phyloP scores from a whole-genome alignment of 805 yeast species.

The Candida endomychidarum region DNA sequence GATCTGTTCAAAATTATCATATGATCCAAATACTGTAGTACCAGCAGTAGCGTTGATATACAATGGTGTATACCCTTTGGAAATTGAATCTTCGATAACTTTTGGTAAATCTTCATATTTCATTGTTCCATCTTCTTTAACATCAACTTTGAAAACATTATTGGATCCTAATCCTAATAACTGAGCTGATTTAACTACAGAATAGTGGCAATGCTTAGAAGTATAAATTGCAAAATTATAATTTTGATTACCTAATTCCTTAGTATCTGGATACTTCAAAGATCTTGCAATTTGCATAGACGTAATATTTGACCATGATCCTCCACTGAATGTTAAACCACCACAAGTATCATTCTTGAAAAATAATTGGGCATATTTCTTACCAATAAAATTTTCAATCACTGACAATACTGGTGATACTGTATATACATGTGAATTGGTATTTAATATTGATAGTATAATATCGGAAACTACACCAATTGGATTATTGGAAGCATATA shows the following conservation, averaged over 20 bases:
- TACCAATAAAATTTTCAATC: slow-evolving; percentile 67
- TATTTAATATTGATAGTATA: slow-evolving; percentile 66
- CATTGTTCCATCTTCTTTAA: slow-evolving; percentile 58
- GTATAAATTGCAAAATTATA: slow-evolving; percentile 68
- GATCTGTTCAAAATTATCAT: slow-evolving; percentile 63
- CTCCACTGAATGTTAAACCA: slow-evolving; percentile 84
- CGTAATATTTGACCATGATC: slow-evolving; percentile 83
- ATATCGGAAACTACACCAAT: slow-evolving; percentile 77
- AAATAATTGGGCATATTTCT: slow-evolving; percentile 66
- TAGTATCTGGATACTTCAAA: slow-evolving; percentile 66
- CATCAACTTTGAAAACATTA: slow-evolving; percentile 62
- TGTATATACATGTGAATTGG: slow-evolving; percentile 82
- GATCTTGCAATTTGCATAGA: slow-evolving; percentile 74
- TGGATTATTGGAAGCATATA: slow-evolving; percentile 84
- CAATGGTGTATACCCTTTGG: slow-evolving; percentile 66
- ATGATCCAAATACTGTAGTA: slow-evolving; percentile 84
- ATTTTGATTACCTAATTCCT: slow-evolving; percentile 51
- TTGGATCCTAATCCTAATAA: slow-evolving; percentile 68
- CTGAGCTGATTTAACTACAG: slow-evolving; percentile 79
- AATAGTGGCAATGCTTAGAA: slow-evolving; percentile 72
- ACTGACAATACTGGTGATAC: slow-evolving; percentile 80
- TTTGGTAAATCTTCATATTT: slow-evolving; percentile 45
- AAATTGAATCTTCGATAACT: slow-evolving; percentile 42
- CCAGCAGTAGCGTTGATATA: slow-evolving; percentile 86
- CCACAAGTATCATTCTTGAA: slow-evolving; percentile 59